These are phyloP conservation scores for Meredithiella fracta DNA, from an alignment of 2,329 filamentous ascomycete genomes.

Conservation along the genomic window DNA sequence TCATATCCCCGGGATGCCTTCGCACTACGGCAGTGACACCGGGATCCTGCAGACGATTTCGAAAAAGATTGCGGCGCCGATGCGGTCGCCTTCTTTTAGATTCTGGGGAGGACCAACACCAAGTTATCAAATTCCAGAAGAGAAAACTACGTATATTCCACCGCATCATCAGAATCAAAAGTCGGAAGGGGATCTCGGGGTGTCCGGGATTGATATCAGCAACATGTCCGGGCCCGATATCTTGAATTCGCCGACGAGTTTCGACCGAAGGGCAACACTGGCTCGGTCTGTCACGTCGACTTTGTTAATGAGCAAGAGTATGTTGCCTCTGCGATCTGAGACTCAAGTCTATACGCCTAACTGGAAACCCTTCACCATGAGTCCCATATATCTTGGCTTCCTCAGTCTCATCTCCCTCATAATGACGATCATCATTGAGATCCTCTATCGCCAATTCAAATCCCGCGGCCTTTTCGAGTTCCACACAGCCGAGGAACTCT, in stretches of 20 bases:
- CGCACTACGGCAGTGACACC: background rate
- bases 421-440: conserved; percentile 37
- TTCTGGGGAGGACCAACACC: background rate
- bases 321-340: background rate
- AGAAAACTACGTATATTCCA: background rate
- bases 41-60: background rate
- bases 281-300: too few relatives aligned
- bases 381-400: conserved; percentile 39
- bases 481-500: conserved; percentile 31
- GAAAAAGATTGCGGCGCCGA: background rate
- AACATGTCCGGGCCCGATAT: conserved; percentile 29
- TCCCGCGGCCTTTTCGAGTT: conserved; percentile 33
- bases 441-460: conserved; percentile 30
- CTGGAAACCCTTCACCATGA: conserved; percentile 51
- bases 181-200: background rate
- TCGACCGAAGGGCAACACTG: background rate
- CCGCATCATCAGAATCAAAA: background rate
- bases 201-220: conserved; percentile 22
- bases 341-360: conserved; percentile 26
- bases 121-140: background rate
- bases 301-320: too few relatives aligned
- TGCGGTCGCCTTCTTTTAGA: background rate
- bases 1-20: background rate
- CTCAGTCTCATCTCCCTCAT: conserved; percentile 37
- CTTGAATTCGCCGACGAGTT: background rate